Percentiles rank a stretch among this genome's conserved stretches.
phyloP scores from a whole-genome alignment of 331 rosid genomes.

The Quercus phellos region DNA sequence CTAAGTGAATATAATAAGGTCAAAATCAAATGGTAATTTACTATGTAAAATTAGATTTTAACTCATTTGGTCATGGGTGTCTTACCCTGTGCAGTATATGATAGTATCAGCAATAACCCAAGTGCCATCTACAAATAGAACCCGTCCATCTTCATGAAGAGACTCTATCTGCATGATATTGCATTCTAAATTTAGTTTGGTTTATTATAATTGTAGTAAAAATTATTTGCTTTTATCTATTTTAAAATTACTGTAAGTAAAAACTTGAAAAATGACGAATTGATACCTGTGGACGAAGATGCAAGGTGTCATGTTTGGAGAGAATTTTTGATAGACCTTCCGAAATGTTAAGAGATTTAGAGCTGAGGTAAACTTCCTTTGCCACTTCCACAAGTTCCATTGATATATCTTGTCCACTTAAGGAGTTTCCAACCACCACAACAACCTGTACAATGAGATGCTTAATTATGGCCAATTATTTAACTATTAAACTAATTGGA shows the following conservation, averaged over 20 bases:
- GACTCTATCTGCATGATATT: constrained; percentile 55
- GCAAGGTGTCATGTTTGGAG: constrained; percentile 55
- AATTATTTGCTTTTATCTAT: not conserved
- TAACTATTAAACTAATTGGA: not conserved
- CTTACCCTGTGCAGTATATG: constrained; percentile 85
- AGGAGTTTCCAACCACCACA: constrained; percentile 80
- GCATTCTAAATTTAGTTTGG: not conserved
- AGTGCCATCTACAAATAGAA: constrained; percentile 67
- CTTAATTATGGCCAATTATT: not conserved
- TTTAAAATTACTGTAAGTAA: not conserved
- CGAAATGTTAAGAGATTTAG: constrained; percentile 53
- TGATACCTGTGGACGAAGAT: constrained; percentile 70
- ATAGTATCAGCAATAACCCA: constrained; percentile 60
- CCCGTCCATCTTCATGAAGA: constrained; percentile 72
- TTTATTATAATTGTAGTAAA: not conserved
- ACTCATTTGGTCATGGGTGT: not conserved
- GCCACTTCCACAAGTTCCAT: constrained; percentile 74
- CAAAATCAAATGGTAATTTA: too few species aligned
- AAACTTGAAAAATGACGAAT: not conserved
- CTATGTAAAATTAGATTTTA: not conserved
- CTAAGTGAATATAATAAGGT: too few species aligned
- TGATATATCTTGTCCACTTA: constrained; percentile 85
- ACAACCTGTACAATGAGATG: constrained; percentile 42
- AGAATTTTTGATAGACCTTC: constrained; percentile 79
- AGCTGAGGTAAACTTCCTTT: constrained; percentile 66